These are phyloP conservation scores for Cercophora newfieldiana DNA, from an alignment of 495 filamentous ascomycete genomes.

Conservation along the genomic window DNA sequence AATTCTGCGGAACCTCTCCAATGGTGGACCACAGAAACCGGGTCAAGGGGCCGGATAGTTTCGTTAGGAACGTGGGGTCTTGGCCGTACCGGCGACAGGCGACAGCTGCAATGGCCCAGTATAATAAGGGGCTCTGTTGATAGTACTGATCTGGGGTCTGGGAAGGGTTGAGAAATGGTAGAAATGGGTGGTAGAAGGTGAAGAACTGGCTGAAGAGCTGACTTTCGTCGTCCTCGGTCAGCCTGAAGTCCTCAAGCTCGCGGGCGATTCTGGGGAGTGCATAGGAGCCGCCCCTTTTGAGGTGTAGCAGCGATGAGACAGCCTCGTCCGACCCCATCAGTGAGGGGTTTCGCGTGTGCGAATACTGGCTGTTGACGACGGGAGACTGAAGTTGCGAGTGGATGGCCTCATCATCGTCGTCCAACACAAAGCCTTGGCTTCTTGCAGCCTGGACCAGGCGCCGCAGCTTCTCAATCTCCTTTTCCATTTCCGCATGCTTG, in stretches of 20 bases:
- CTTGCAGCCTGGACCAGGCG: slow-evolving; percentile 49
- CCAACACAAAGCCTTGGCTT: slow-evolving; percentile 52
- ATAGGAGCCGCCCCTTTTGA: slow-evolving; percentile 60
- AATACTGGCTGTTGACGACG: slow-evolving; percentile 56
- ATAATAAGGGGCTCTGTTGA: slow-evolving; percentile 70
- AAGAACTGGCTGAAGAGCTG: slow-evolving; percentile 84
- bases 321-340: slow-evolving; percentile 85
- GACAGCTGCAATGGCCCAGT: slow-evolving; percentile 84
- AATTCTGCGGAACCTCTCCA: slow-evolving; percentile 78
- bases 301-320: slow-evolving; percentile 76
- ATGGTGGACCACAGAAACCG: slow-evolving; percentile 80
- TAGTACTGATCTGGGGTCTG: slow-evolving; percentile 74
- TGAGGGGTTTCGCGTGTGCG: slow-evolving; percentile 53
- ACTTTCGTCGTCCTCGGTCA: slow-evolving; percentile 68
- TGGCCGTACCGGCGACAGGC: slow-evolving; percentile 71
- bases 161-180: slow-evolving; percentile 75
- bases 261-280: slow-evolving; percentile 51
- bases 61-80: slow-evolving; percentile 66
- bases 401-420: slow-evolving; percentile 47
- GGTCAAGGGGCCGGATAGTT: slow-evolving; percentile 69
- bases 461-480: slow-evolving; percentile 64
- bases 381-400: slow-evolving; percentile 57
- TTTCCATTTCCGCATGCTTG: slow-evolving; percentile 91
- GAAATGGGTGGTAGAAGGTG: slow-evolving; percentile 77
- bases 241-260: slow-evolving; percentile 70